phyloP scores from a whole-genome alignment of 1,139 yeast genomes.

The Geotrichum carabidarum region DNA sequence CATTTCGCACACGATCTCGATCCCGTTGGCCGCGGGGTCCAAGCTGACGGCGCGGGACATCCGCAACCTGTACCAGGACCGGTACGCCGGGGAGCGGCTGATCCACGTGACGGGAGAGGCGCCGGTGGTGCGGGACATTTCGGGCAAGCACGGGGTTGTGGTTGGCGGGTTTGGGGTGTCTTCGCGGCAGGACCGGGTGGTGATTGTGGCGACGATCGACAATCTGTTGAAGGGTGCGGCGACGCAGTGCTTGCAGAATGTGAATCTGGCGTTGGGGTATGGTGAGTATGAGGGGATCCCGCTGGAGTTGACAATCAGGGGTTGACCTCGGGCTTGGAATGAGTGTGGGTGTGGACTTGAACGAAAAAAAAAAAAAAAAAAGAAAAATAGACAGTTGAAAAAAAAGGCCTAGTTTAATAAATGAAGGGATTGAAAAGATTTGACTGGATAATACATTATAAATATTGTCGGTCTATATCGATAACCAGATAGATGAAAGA shows the following conservation, averaged over 20 bases:
- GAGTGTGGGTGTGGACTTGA: background rate
- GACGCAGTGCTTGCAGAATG: constrained; percentile 94
- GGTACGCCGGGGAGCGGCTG: constrained; percentile 82
- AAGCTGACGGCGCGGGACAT: constrained; percentile 75
- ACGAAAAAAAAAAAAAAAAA: background rate
- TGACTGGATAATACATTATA: background rate
- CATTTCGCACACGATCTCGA: constrained; percentile 82
- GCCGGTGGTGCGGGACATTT: constrained; percentile 83
- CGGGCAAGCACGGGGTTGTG: constrained; percentile 91
- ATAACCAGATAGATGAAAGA: too few species aligned
- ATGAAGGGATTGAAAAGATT: background rate
- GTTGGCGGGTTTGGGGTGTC: constrained; percentile 95
- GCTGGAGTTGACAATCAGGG: constrained; percentile 17
- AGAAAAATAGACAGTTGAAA: background rate
- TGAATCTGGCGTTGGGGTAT: constrained; percentile 82
- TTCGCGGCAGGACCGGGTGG: constrained; percentile 83
- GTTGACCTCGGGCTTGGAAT: background rate
- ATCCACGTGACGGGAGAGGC: constrained; percentile 83
- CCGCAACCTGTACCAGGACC: constrained; percentile 78
- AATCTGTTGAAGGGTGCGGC: constrained; percentile 97
- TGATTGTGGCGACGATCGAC: constrained; percentile 90
- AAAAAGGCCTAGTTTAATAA: background rate
- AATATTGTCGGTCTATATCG: too few species aligned
- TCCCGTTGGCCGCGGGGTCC: constrained; percentile 60
- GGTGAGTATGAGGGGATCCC: constrained; percentile 96